A percentile compares a stretch with the other conserved stretches of the same genome.
Conservation (phyloP, 179 eudicot genomes). For the Actinidia arguta region DNA sequence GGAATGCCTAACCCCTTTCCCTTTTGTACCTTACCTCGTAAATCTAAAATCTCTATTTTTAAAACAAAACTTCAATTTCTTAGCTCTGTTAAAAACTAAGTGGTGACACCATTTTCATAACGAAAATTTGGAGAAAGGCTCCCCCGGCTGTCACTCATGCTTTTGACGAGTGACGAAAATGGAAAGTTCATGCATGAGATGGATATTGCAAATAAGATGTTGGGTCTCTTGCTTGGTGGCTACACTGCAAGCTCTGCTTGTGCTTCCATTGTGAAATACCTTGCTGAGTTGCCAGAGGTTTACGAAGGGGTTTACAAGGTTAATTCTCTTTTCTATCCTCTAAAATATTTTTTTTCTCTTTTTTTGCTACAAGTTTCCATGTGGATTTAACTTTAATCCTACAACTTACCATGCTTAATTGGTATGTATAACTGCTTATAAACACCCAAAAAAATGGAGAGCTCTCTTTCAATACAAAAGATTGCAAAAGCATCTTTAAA, state of each 20-base stretch:
- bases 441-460: too few relatives aligned
- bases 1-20: too few relatives aligned
- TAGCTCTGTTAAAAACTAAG: too few relatives aligned
- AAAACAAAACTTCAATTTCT: too few relatives aligned
- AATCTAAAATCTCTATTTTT: too few relatives aligned
- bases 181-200: slow-evolving; percentile 4
- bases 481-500: too few relatives aligned
- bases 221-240: slow-evolving; percentile 24
- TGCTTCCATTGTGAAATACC: slow-evolving; percentile 11
- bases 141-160: slow-evolving; percentile 6
- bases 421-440: too few relatives aligned
- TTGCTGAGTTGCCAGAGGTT: slow-evolving; percentile 14
- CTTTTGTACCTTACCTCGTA: too few relatives aligned
- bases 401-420: too few relatives aligned
- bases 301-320: slow-evolving; percentile 17
- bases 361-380: background rate
- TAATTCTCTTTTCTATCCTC: background rate
- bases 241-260: slow-evolving; percentile 14
- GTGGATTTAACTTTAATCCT: too few relatives aligned
- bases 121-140: background rate
- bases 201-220: slow-evolving; percentile 14
- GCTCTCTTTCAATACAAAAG: too few relatives aligned
- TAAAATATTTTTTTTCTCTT: background rate
- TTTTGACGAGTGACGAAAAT: slow-evolving; percentile 13
- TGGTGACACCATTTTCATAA: too few relatives aligned